These are phyloP conservation scores for Anethum foeniculum DNA, from an alignment of 140 eudicot species.

Conservation along the genomic window DNA sequence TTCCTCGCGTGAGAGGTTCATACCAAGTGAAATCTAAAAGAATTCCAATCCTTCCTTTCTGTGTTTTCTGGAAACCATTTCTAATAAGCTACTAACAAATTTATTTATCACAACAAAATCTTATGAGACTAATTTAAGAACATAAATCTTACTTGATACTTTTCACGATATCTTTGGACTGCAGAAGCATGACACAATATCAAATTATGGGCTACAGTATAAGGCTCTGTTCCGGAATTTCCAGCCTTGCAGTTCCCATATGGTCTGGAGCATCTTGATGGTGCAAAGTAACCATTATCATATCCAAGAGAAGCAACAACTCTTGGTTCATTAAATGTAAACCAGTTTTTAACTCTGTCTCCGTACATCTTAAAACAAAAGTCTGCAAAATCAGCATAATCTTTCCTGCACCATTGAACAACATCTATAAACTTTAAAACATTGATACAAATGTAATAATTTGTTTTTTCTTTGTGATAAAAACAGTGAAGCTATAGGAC, in stretches of 20 bases:
- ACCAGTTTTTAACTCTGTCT: constrained; percentile 89
- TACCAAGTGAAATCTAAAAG: constrained; percentile 89
- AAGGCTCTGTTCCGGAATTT: constrained; percentile 77
- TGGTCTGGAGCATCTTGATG: constrained; percentile 78
- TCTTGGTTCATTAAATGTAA: constrained; percentile 86
- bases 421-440: background rate
- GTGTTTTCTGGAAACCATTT: constrained; percentile 40
- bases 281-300: constrained; percentile 72
- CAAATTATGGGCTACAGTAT: constrained; percentile 66
- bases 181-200: constrained; percentile 77
- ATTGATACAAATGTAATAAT: background rate
- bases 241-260: constrained; percentile 87
- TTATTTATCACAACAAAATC: background rate
- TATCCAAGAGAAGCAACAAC: constrained; percentile 90
- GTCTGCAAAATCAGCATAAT: constrained; percentile 85
- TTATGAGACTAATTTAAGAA: background rate
- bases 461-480: background rate
- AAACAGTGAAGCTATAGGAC: background rate
- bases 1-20: constrained; percentile 72
- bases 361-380: constrained; percentile 93
- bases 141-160: constrained; percentile 50
- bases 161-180: constrained; percentile 72
- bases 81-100: background rate
- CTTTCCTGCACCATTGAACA: constrained; percentile 42
- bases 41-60: constrained; percentile 80